These are phyloP conservation scores for Aspergillus biplanus DNA, from an alignment of 495 filamentous ascomycete genomes.

Conservation along the genomic window DNA sequence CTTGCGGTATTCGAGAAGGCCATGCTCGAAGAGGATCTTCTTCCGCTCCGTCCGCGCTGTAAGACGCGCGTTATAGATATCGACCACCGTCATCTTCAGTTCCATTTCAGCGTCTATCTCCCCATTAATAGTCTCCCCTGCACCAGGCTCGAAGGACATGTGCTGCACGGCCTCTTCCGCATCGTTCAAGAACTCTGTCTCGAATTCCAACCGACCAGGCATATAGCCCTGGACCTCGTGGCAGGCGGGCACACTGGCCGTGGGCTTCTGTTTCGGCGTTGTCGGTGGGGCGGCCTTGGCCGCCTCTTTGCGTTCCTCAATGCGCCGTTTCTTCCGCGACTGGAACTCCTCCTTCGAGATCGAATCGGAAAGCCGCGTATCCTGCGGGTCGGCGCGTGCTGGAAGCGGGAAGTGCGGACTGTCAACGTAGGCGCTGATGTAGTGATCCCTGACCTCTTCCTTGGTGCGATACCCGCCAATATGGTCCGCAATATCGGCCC, in stretches of 20 bases:
- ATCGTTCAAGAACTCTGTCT: slow-evolving; percentile 96
- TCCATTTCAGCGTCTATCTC: slow-evolving; percentile 93
- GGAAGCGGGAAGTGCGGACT: slow-evolving; percentile 85
- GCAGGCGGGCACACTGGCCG: slow-evolving; percentile 88
- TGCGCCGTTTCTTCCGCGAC: slow-evolving; percentile 87
- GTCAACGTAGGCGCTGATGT: slow-evolving; percentile 83
- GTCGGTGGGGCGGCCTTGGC: slow-evolving; percentile 81
- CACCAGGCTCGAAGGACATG: slow-evolving; percentile 96
- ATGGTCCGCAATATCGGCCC: slow-evolving; percentile 97
- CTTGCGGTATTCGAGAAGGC: slow-evolving; percentile 87
- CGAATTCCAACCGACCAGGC: slow-evolving; percentile 96
- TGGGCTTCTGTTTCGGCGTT: slow-evolving; percentile 93
- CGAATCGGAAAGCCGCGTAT: slow-evolving; percentile 72
- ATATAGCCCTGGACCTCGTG: slow-evolving; percentile 99
- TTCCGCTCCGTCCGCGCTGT: slow-evolving; percentile 94
- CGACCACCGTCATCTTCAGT: slow-evolving; percentile 96
- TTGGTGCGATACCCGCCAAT: slow-evolving; percentile 93
- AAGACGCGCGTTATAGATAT: slow-evolving; percentile 94
- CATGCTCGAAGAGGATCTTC: slow-evolving; percentile 94
- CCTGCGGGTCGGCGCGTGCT: slow-evolving; percentile 76
- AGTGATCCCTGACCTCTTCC: slow-evolving; percentile 94
- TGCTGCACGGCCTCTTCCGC: slow-evolving; percentile 97
- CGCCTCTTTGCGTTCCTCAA: slow-evolving; percentile 88
- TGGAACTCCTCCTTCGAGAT: slow-evolving; percentile 94
- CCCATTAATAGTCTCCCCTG: slow-evolving; percentile 85